Evolutionary conservation across 2,329 filamentous ascomycete genomes (phyloP).

Genomic region (Diplodia corticola): DNA sequence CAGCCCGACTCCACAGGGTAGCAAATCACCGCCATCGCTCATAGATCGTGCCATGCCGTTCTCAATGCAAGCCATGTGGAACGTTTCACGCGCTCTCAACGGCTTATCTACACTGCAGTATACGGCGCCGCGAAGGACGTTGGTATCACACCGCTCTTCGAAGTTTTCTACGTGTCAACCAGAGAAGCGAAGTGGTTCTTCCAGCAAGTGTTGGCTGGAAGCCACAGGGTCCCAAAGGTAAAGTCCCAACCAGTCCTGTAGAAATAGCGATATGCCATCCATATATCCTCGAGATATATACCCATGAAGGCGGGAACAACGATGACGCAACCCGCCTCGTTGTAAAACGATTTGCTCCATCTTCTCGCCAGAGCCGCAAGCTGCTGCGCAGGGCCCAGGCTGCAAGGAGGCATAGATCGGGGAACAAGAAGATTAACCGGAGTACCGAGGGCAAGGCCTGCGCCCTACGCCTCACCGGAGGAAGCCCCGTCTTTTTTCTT

Average conservation of each 20-base stretch:
- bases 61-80: background rate
- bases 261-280: background rate
- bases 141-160: background rate
- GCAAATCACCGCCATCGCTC: background rate
- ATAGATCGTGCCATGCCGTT: background rate
- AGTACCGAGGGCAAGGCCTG: background rate
- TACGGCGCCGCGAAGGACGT: background rate
- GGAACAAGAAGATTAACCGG: background rate
- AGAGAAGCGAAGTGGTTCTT: background rate
- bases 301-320: background rate
- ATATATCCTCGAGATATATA: background rate
- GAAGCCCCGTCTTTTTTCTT: background rate
- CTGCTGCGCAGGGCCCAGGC: background rate
- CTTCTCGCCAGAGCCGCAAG: background rate
- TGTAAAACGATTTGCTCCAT: background rate
- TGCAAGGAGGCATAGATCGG: background rate
- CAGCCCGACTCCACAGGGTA: background rate
- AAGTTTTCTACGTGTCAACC: background rate
- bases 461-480: background rate
- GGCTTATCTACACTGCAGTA: background rate
- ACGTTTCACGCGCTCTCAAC: background rate
- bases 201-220: background rate
- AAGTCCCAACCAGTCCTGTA: background rate
- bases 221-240: background rate
- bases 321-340: background rate